These are phyloP conservation scores for Taphrina communis DNA, from an alignment of 1,139 yeast species.

Conservation along the genomic window DNA sequence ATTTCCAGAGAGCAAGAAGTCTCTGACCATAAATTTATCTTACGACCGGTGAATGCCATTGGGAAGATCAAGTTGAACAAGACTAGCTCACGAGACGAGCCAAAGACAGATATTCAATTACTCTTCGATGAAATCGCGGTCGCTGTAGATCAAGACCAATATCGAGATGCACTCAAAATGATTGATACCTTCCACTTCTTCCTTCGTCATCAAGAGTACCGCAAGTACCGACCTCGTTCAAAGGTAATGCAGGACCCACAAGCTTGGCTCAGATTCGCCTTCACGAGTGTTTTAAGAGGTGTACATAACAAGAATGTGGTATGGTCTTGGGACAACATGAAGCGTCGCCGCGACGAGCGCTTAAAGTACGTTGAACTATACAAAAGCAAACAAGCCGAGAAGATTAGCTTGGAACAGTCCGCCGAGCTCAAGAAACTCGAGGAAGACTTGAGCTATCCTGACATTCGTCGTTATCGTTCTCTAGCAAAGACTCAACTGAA, in stretches of 20 bases:
- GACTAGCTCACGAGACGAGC: constrained; percentile 71
- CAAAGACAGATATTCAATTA: constrained; percentile 66
- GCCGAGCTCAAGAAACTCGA: constrained; percentile 62
- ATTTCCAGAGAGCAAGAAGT: constrained; percentile 48
- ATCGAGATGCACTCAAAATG: constrained; percentile 79
- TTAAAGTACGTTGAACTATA: constrained; percentile 71
- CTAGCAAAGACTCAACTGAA: constrained; percentile 71
- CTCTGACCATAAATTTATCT: constrained; percentile 64
- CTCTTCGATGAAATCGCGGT: constrained; percentile 87
- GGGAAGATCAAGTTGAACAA: constrained; percentile 86
- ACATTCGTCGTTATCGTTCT: constrained; percentile 81
- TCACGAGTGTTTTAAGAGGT: constrained; percentile 71
- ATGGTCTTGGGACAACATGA: constrained; percentile 89
- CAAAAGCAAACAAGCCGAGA: constrained; percentile 59
- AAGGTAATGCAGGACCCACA: constrained; percentile 70
- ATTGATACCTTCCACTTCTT: constrained; percentile 82
- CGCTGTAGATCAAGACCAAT: constrained; percentile 82
- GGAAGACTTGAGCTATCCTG: constrained; percentile 69
- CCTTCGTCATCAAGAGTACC: constrained; percentile 73
- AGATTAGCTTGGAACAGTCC: constrained; percentile 51
- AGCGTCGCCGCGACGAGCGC: constrained; percentile 73
- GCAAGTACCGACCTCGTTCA: constrained; percentile 66
- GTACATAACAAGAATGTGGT: constrained; percentile 78
- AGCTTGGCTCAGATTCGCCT: constrained; percentile 84
- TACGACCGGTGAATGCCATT: constrained; percentile 86